phyloP scores from a whole-genome alignment of 768 basidiomycete species.

The Trametes cingulata region DNA sequence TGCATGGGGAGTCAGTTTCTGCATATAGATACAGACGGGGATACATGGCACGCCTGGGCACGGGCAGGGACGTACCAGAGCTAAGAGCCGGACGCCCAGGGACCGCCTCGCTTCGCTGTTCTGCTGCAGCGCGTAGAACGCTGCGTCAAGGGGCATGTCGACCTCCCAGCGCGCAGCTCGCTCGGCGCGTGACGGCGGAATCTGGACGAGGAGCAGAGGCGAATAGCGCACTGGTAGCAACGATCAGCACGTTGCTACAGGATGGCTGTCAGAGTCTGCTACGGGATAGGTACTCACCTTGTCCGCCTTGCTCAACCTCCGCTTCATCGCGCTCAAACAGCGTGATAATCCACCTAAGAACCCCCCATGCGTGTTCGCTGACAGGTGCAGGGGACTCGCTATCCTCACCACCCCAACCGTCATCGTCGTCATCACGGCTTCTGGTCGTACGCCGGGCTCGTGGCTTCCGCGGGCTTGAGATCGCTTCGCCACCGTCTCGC shows the following conservation, averaged over 20 bases:
- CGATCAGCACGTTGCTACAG: slow-evolving; percentile 14
- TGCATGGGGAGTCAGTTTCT: background rate
- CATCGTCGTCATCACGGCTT: background rate
- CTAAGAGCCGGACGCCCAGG: slow-evolving; percentile 32
- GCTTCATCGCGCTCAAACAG: slow-evolving; percentile 71
- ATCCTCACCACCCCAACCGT: slow-evolving; percentile 26
- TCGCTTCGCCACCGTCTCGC: slow-evolving; percentile 28
- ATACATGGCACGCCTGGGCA: background rate
- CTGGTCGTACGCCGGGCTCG: background rate
- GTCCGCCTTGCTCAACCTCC: slow-evolving; percentile 35
- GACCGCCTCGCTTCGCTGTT: slow-evolving; percentile 19
- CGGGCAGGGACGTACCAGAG: slow-evolving; percentile 29
- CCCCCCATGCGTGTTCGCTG: slow-evolving; percentile 65
- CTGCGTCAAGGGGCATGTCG: slow-evolving; percentile 49
- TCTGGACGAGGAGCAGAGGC: slow-evolving; percentile 45
- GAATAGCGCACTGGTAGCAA: slow-evolving; percentile 44
- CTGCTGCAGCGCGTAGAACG: slow-evolving; percentile 33
- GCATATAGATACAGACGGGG: background rate
- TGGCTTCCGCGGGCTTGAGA: slow-evolving; percentile 8
- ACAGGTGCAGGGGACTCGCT: slow-evolving; percentile 39
- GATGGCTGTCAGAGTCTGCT: background rate
- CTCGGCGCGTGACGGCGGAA: slow-evolving; percentile 53
- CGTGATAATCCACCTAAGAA: slow-evolving; percentile 67
- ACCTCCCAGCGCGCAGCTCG: slow-evolving; percentile 56
- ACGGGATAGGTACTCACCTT: slow-evolving; percentile 36